Evolutionary conservation across 805 yeast species (phyloP).

Genomic region (Kluyveromyces wickerhamii): DNA sequence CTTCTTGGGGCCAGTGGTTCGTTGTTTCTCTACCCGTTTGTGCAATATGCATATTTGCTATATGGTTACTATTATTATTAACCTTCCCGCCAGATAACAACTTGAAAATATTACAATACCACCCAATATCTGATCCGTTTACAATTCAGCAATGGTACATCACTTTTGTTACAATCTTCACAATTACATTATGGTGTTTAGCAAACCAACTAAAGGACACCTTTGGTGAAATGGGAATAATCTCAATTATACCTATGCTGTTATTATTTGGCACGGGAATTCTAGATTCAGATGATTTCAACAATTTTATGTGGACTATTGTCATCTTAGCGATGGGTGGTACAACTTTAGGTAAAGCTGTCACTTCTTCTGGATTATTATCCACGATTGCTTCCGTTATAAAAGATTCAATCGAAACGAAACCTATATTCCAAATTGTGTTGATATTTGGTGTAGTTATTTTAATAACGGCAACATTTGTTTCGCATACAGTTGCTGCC

Average conservation of each 20-base stretch:
- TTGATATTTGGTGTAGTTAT: conserved; percentile 76
- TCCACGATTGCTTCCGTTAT: conserved; percentile 67
- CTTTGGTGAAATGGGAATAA: conserved; percentile 95
- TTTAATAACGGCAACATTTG: conserved; percentile 83
- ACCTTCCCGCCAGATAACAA: conserved; percentile 52
- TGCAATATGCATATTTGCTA: conserved; percentile 47
- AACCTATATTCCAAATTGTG: conserved; percentile 66
- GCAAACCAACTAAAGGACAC: conserved; percentile 62
- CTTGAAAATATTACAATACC: conserved; percentile 38
- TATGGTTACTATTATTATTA: conserved; percentile 66
- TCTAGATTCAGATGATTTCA: conserved; percentile 81
- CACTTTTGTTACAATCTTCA: conserved; percentile 51
- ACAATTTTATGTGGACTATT: conserved; percentile 94
- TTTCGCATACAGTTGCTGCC: conserved; percentile 96
- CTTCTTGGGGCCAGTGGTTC: conserved; percentile 93
- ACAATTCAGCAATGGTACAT: conserved; percentile 71
- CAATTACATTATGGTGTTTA: conserved; percentile 86
- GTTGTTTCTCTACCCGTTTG: conserved; percentile 78
- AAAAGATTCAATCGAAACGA: conserved; percentile 54
- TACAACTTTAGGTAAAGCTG: conserved; percentile 90
- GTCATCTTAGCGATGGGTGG: conserved; percentile 98
- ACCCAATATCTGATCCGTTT: conserved; percentile 58
- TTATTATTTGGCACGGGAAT: conserved; percentile 89
- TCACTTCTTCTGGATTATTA: conserved; percentile 80
- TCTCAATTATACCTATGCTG: conserved; percentile 84